phyloP scores from a whole-genome alignment of 305 asterid species.

The Solanum aculeatissimum region DNA sequence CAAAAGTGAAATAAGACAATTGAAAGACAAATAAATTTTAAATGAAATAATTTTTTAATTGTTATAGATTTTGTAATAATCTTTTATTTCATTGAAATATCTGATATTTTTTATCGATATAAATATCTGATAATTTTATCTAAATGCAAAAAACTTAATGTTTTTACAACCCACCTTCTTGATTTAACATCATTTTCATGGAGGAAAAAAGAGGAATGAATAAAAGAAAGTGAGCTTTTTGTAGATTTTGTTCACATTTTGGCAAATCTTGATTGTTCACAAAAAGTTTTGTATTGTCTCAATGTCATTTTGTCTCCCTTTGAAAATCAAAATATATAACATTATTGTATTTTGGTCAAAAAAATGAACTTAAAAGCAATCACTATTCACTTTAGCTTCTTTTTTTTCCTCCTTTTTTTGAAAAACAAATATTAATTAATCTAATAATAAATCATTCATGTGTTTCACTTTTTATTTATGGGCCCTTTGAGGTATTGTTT shows the following conservation, averaged over 20 bases:
- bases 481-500: constrained; percentile 3
- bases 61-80: background rate
- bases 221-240: constrained; percentile 4
- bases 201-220: background rate
- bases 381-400: background rate
- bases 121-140: background rate
- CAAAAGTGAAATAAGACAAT: background rate
- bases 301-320: constrained; percentile 5
- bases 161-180: background rate
- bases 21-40: background rate
- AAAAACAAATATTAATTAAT: background rate
- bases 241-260: background rate
- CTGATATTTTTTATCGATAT: background rate
- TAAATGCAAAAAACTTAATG: background rate
- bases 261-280: background rate
- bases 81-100: background rate
- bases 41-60: background rate
- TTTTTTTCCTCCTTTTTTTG: background rate
- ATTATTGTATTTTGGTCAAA: background rate
- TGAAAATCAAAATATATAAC: background rate
- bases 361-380: constrained; percentile 10
- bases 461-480: background rate
- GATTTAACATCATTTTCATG: background rate
- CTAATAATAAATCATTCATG: background rate
- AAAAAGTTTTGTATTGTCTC: background rate